These are phyloP conservation scores for Kazachstania bromeliacearum DNA, from an alignment of 805 yeast genomes.

Conservation along the genomic window DNA sequence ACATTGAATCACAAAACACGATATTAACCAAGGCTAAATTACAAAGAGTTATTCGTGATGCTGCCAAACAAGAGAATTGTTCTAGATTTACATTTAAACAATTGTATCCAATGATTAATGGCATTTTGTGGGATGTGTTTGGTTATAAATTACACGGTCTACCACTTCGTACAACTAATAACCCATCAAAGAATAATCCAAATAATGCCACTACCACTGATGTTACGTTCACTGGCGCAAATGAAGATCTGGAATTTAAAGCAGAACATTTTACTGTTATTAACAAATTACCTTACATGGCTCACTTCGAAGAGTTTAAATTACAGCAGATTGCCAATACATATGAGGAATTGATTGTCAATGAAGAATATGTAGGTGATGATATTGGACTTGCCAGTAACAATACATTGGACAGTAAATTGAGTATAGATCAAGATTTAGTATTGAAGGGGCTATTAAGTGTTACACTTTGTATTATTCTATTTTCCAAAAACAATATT, in stretches of 20 bases:
- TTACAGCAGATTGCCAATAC: conserved; percentile 8
- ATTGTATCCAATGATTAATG: conserved; percentile 12
- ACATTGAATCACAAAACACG: conserved; percentile 18
- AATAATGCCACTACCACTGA: not conserved
- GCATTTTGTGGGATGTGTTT: conserved; percentile 18
- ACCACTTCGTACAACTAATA: conserved; percentile 8
- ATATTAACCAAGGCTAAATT: conserved; percentile 16
- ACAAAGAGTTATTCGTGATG: conserved; percentile 14
- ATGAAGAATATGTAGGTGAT: conserved; percentile 17
- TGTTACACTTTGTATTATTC: conserved; percentile 14
- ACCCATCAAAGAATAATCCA: not conserved
- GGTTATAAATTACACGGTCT: conserved; percentile 21
- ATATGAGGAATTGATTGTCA: conserved; percentile 11
- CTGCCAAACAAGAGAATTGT: conserved; percentile 14
- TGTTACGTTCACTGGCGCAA: not conserved
- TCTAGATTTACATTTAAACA: conserved; percentile 9
- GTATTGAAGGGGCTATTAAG: conserved; percentile 19
- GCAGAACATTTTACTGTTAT: conserved; percentile 21
- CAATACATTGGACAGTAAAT: conserved; percentile 10
- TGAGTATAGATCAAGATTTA: conserved; percentile 15
- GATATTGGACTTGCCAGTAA: conserved; percentile 8
- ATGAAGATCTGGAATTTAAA: conserved; percentile 7
- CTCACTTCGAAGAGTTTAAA: conserved; percentile 11
- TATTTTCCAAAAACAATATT: conserved; percentile 24
- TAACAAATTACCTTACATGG: conserved; percentile 10